Evolutionary conservation across 2,329 filamentous ascomycete genomes (phyloP).

Genomic region (Periconia sp.): DNA sequence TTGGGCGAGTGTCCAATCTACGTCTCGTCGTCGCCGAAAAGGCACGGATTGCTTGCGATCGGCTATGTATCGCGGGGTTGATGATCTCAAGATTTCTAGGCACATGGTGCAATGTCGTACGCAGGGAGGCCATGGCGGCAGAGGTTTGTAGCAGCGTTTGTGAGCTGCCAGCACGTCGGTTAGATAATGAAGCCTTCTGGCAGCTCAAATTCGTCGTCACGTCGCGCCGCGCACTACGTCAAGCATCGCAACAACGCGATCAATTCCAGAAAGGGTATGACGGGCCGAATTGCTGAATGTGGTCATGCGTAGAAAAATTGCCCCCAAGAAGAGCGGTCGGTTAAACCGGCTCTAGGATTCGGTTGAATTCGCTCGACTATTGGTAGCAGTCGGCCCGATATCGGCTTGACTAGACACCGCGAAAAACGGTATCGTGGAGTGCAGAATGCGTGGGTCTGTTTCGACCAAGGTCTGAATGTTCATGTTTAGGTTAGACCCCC

Average conservation of each 20-base stretch:
- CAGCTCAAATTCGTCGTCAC: not conserved
- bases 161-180: too few relatives aligned
- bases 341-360: not conserved
- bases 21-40: not conserved
- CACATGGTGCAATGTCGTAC: not conserved
- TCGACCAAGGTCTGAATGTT: too few relatives aligned
- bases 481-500: too few relatives aligned
- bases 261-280: not conserved
- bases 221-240: not conserved
- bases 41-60: not conserved
- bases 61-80: not conserved
- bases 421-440: too few relatives aligned
- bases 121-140: not conserved
- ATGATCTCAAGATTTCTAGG: not conserved
- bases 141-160: not conserved
- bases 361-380: not conserved
- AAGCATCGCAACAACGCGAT: not conserved
- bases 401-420: not conserved
- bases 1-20: too few relatives aligned
- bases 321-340: not conserved
- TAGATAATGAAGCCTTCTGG: too few relatives aligned
- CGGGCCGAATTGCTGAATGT: not conserved
- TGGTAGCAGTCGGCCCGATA: not conserved
- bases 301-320: not conserved
- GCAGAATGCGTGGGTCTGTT: too few relatives aligned